phyloP scores from a whole-genome alignment of 345 rosid species.

The Euphorbia lathyris region DNA sequence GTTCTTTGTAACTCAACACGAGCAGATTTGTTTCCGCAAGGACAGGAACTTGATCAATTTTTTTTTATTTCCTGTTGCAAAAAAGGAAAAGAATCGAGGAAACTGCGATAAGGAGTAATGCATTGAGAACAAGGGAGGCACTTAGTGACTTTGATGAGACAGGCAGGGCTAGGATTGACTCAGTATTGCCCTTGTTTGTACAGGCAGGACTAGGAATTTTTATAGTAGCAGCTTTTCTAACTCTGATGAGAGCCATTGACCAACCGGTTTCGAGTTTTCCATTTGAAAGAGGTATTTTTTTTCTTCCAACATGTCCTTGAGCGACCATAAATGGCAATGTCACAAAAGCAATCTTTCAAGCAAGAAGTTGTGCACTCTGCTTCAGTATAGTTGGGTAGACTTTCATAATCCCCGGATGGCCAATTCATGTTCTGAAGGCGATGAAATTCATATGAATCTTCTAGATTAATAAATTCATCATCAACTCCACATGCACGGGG shows the following conservation, averaged over 20 bases:
- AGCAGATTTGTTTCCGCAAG: constrained; percentile 15
- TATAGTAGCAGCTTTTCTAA: too few relatives aligned
- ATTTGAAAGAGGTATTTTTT: constrained; percentile 7
- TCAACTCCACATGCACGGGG: constrained; percentile 18
- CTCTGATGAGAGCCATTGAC: neutral
- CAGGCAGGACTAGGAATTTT: too few relatives aligned
- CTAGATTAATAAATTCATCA: neutral
- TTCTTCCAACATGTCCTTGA: constrained; percentile 4
- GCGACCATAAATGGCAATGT: constrained; percentile 11
- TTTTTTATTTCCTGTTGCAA: neutral
- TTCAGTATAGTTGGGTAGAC: constrained; percentile 17
- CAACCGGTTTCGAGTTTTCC: neutral
- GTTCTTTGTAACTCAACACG: constrained; percentile 20
- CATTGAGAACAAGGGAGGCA: neutral
- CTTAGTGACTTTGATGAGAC: neutral
- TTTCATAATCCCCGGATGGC: constrained; percentile 32
- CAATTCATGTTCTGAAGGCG: constrained; percentile 18
- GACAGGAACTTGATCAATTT: neutral
- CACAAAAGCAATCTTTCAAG: constrained; percentile 36
- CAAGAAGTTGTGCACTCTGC: constrained; percentile 27
- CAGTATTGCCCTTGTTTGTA: neutral
- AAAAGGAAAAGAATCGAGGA: neutral
- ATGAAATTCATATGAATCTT: constrained; percentile 17
- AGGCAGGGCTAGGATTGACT: neutral
- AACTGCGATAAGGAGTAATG: neutral